Evolutionary conservation across 305 asterid species (phyloP).

Genomic region (Fraxinus velutina): DNA sequence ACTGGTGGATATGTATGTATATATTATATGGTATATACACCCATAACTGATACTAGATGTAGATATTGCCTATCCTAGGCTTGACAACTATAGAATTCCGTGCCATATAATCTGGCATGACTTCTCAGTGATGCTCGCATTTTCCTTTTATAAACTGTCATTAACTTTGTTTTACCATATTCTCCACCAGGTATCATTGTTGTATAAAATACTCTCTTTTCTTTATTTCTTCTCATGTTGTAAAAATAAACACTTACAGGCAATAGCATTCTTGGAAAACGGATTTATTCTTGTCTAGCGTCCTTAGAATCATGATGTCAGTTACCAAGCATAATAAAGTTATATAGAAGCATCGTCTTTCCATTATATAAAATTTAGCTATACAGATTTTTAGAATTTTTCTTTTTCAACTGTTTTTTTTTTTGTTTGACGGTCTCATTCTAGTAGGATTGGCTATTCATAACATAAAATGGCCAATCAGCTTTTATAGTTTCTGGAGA

Average conservation of each 20-base stretch:
- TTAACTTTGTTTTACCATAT: background rate
- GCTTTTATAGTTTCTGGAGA: background rate
- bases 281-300: constrained; percentile 3
- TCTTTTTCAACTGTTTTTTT: background rate
- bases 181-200: background rate
- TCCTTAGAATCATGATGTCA: background rate
- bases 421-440: background rate
- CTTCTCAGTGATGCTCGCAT: background rate
- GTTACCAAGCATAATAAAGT: constrained; percentile 3
- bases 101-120: background rate
- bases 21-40: background rate
- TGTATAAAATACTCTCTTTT: background rate
- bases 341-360: background rate
- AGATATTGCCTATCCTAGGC: background rate
- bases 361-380: background rate
- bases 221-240: background rate
- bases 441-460: background rate
- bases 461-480: background rate
- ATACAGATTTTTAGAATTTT: background rate
- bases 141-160: background rate
- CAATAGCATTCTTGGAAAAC: background rate
- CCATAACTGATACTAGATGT: background rate
- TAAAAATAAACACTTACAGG: background rate
- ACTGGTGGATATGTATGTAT: background rate
- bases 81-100: background rate